A percentile compares a stretch with the other conserved stretches of the same genome.
Evolutionary conservation across 192 early-diverging fungal species (phyloP).

Genomic region (Coemansia sp.): DNA sequence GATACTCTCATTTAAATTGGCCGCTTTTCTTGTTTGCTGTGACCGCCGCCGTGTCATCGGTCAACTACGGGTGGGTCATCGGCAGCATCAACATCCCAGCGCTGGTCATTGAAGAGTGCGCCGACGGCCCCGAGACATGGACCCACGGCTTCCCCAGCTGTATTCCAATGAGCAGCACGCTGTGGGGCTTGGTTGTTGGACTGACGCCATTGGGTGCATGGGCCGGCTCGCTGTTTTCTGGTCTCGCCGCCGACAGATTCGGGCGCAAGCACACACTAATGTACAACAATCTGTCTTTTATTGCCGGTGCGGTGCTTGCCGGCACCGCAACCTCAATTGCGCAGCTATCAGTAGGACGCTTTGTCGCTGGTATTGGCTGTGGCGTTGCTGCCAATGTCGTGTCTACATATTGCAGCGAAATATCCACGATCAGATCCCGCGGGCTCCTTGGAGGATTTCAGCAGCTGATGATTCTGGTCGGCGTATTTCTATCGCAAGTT

Average conservation of each 20-base stretch:
- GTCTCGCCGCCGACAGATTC: conserved; percentile 57
- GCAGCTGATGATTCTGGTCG: conserved; percentile 78
- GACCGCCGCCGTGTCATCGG: conserved; percentile 38
- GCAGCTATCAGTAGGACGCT: conserved; percentile 61
- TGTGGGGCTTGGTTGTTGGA: conserved; percentile 60
- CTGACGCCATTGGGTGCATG: conserved; percentile 68
- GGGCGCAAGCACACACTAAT: conserved; percentile 69
- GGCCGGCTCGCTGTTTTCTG: conserved; percentile 67
- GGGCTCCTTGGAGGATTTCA: conserved; percentile 78
- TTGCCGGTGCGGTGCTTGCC: conserved; percentile 61
- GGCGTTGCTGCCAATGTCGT: conserved; percentile 73
- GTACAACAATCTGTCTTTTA: conserved; percentile 61
- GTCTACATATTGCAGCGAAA: conserved; percentile 77
- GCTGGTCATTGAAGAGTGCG: conserved; percentile 51
- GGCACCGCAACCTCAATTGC: conserved; percentile 52
- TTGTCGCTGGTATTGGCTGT: conserved; percentile 71
- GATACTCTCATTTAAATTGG: conserved; percentile 24
- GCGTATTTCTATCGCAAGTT: conserved; percentile 72
- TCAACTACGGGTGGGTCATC: conserved; percentile 53
- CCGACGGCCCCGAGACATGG: conserved; percentile 39
- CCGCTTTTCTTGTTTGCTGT: conserved; percentile 31
- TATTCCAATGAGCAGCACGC: conserved; percentile 61
- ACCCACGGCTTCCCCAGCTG: conserved; percentile 56
- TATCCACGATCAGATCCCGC: conserved; percentile 61
- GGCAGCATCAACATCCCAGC: conserved; percentile 56